Evolutionary conservation across 176 grass and related monocot genomes (phyloP).

Genomic region (Areca catechu): DNA sequence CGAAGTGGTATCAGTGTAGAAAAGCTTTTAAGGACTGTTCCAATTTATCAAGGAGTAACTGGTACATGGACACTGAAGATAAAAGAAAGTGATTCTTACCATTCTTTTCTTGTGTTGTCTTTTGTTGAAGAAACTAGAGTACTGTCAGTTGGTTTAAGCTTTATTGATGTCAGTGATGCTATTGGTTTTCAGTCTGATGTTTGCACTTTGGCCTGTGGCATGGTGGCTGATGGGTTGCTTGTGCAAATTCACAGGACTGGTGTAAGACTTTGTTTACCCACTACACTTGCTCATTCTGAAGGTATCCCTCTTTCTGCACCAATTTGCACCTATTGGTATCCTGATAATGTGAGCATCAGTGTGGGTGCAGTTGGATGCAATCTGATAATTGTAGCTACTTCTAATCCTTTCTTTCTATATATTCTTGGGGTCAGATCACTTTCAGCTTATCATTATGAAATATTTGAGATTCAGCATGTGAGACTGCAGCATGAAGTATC

Average conservation of each 20-base stretch:
- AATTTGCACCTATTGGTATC: slow-evolving; percentile 62
- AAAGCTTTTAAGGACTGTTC: slow-evolving; percentile 66
- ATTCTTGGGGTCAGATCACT: slow-evolving; percentile 58
- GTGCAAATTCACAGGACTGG: slow-evolving; percentile 89
- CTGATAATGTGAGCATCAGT: slow-evolving; percentile 60
- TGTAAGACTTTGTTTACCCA: slow-evolving; percentile 89
- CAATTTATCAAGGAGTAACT: slow-evolving; percentile 86
- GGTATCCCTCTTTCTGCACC: slow-evolving; percentile 54
- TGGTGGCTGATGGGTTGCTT: slow-evolving; percentile 69
- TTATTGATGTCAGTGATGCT: slow-evolving; percentile 87
- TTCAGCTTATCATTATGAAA: slow-evolving; percentile 58
- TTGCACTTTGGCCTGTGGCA: slow-evolving; percentile 93
- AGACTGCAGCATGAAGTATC: slow-evolving; percentile 74
- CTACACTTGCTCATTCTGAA: slow-evolving; percentile 59
- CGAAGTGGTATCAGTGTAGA: slow-evolving; percentile 91
- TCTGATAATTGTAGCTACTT: slow-evolving; percentile 77
- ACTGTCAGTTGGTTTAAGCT: slow-evolving; percentile 91
- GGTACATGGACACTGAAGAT: slow-evolving; percentile 90
- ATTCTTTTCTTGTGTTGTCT: slow-evolving; percentile 94
- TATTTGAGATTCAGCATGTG: slow-evolving; percentile 59
- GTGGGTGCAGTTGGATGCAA: slow-evolving; percentile 82
- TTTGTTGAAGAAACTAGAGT: slow-evolving; percentile 98
- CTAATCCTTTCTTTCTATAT: slow-evolving; percentile 80
- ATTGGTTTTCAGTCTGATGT: slow-evolving; percentile 82
- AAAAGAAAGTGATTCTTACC: slow-evolving; percentile 72